Evolutionary conservation across 176 grass and related monocot genomes (phyloP).

Genomic region (Carex parvula): DNA sequence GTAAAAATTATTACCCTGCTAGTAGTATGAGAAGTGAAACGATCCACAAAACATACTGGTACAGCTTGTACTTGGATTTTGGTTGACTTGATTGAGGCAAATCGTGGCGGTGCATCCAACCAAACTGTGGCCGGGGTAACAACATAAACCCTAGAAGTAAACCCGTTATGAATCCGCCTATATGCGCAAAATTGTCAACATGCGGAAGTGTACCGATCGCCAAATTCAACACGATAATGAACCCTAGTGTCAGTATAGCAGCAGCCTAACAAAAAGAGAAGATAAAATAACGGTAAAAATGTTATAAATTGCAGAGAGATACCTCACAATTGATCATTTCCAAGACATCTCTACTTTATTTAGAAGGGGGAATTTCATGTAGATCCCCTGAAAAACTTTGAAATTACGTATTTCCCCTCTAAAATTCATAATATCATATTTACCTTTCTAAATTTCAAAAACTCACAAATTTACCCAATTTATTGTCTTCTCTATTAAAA

Average conservation of each 20-base stretch:
- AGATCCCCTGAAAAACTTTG: too few species aligned
- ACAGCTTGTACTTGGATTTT: conserved; percentile 72
- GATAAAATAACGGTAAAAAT: not conserved
- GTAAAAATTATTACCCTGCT: conserved; percentile 48
- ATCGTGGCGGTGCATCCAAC: conserved; percentile 76
- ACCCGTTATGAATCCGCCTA: conserved; percentile 62
- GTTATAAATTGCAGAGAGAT: not conserved
- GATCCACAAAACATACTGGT: conserved; percentile 86
- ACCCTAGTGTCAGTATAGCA: conserved; percentile 60
- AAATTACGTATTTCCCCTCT: too few species aligned
- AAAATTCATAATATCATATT: too few species aligned
- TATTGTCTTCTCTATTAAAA: too few species aligned
- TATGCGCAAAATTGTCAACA: conserved; percentile 67
- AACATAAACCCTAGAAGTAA: conserved; percentile 89
- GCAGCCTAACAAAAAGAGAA: conserved; percentile 48
- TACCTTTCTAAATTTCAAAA: too few species aligned
- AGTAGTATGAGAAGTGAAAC: conserved; percentile 56
- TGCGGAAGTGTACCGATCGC: conserved; percentile 75
- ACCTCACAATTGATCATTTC: not conserved
- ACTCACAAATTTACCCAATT: too few species aligned
- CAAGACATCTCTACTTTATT: not conserved
- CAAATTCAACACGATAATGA: conserved; percentile 76
- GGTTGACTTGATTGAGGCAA: conserved; percentile 70
- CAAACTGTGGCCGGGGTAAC: conserved; percentile 73
- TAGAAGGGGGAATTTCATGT: not conserved